Conservation (phyloP, 2,329 filamentous ascomycete species). For the Beauveria sp. region DNA sequence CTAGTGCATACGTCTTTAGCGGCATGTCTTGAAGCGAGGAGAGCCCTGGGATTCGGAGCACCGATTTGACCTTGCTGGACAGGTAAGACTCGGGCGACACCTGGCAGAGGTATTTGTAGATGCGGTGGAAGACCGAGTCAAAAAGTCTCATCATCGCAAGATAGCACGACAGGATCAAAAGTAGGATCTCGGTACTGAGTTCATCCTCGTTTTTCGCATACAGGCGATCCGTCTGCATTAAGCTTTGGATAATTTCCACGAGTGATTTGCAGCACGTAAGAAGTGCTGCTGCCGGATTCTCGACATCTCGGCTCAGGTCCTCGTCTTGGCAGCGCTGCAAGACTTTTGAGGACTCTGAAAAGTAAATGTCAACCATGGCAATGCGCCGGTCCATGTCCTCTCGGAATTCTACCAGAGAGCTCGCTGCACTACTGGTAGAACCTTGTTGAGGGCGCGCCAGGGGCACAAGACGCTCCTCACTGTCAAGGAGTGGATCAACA, state of each 20-base stretch:
- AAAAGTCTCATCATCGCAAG: constrained; percentile 17
- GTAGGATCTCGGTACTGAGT: neutral
- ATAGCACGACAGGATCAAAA: constrained; percentile 13
- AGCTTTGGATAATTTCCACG: constrained; percentile 7
- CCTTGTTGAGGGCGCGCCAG: neutral
- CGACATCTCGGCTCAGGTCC: constrained; percentile 2
- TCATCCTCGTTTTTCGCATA: neutral
- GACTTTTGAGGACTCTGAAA: constrained; percentile 12
- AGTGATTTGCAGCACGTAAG: constrained; percentile 14
- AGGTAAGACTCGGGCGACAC: constrained; percentile 12
- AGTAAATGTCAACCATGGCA: constrained; percentile 11
- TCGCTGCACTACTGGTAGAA: neutral
- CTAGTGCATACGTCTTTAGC: constrained; percentile 16
- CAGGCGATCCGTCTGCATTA: neutral
- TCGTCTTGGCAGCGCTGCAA: constrained; percentile 15
- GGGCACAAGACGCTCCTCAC: neutral
- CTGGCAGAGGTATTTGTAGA: constrained; percentile 14
- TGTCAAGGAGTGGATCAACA: neutral
- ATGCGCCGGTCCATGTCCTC: constrained; percentile 3
- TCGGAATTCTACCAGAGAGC: neutral
- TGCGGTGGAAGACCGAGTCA: constrained; percentile 15
- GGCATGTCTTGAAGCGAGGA: constrained; percentile 19
- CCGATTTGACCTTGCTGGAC: constrained; percentile 18
- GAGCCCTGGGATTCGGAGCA: constrained; percentile 18
- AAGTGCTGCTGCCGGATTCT: constrained; percentile 14